Base-by-base conservation (phyloP, 2,329 filamentous ascomycete genomes). In the Karstenula rhodostoma region DNA sequence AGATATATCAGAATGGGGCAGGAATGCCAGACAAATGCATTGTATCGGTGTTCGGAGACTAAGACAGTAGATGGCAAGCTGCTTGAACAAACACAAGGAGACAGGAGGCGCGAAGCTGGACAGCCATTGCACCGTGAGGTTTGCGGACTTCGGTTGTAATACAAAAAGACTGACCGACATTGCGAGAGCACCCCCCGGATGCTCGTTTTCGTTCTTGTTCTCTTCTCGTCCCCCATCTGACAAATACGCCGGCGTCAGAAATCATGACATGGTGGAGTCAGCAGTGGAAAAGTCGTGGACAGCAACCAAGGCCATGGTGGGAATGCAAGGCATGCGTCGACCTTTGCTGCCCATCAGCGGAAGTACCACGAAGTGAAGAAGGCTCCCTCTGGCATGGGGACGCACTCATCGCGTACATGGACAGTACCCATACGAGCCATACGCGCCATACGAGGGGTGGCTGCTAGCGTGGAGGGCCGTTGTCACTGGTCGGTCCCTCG, bases 141-240 rank as follows among this genome's bases (percentile, higher is more conserved):
- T 52, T 52, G 13, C 22, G 35, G 35, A 51, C 48, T 51, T 51
- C 48, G 32, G 48, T 32, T 51, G 9, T 32, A 37, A 37, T 9
- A 5, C 12, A n/a, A n/a, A n/a, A n/a, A n/a, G 15, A 37, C n/a
- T 43, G 19, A 19, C 7, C n/a, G n/a, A 22, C 10, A 3, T 10
- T n/a, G 40, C 40, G n/a, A 49, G 27, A 19, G 47, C 3, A 32
- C 17, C 8, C 4, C 27, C 27, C 4, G 8, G 27, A 4, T 29
- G 4, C 8, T 29, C 4, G 27, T 29, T 8, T 8, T 29, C 8
- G 27, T 29, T 29, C 27, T 29, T 8, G 27, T 8, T 29, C 27
- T 29, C 27, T 4, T 4, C 4, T 29, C 27, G 27, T n/a, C 15
- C 5, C 19, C 25, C 17, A 49, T 19, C 27, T 17, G 47, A 33